phyloP scores from a whole-genome alignment of 2,329 filamentous ascomycete species.

The Penicillium concentricum region DNA sequence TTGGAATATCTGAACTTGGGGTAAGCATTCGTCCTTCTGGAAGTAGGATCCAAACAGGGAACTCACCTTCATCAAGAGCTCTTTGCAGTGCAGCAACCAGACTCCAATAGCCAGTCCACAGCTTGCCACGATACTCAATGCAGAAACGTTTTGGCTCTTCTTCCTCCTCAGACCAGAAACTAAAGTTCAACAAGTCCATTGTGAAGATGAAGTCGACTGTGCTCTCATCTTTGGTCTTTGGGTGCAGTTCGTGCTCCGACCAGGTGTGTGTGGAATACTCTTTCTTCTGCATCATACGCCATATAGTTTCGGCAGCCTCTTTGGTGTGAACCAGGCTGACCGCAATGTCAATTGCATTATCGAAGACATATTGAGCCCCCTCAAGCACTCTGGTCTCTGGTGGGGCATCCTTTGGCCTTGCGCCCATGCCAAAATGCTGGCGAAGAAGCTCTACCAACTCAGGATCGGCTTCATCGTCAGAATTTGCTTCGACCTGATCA shows the following conservation, averaged over 20 bases:
- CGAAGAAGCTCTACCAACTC: conserved; percentile 85
- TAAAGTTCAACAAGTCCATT: conserved; percentile 96
- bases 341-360: conserved; percentile 90
- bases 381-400: conserved; percentile 80
- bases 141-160: conserved; percentile 71
- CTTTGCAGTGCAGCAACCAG: conserved; percentile 82
- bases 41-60: neutral
- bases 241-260: conserved; percentile 87
- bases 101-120: conserved; percentile 95
- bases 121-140: conserved; percentile 75
- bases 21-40: neutral
- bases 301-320: conserved; percentile 75
- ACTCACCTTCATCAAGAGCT: conserved; percentile 78
- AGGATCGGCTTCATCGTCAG: conserved; percentile 85
- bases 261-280: conserved; percentile 81
- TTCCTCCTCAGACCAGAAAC: conserved; percentile 79
- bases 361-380: conserved; percentile 80
- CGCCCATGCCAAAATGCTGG: conserved; percentile 68
- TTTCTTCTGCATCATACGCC: conserved; percentile 77
- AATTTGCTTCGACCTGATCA: conserved; percentile 57
- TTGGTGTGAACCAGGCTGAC: conserved; percentile 81
- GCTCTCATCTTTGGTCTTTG: conserved; percentile 72
- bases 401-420: conserved; percentile 53
- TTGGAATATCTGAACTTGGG: conserved; percentile 66
- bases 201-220: conserved; percentile 93